Percentiles rank a stretch among this genome's conserved stretches.
Evolutionary conservation across 2,329 filamentous ascomycete genomes (phyloP).

Genomic region (Hymenoscyphus linearis): DNA sequence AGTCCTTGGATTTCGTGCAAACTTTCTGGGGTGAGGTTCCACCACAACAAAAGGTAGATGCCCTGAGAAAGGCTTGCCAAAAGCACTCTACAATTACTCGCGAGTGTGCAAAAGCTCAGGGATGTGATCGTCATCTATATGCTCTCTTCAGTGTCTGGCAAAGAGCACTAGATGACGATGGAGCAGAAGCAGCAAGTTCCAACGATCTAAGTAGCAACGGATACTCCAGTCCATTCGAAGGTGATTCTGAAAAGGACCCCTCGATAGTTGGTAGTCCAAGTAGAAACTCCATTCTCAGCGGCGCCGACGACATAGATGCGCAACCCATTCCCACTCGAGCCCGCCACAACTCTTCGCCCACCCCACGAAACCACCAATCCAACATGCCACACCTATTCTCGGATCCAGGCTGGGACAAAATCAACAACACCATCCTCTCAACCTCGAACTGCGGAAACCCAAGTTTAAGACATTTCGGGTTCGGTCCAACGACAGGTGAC

Average conservation of each 20-base stretch:
- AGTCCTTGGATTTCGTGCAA: constrained; percentile 82
- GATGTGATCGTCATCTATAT: constrained; percentile 89
- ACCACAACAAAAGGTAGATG: constrained; percentile 75
- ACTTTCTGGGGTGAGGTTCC: constrained; percentile 94
- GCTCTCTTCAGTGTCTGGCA: constrained; percentile 95
- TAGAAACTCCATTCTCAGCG: constrained; percentile 45
- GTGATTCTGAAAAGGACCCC: constrained; percentile 42
- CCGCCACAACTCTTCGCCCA: constrained; percentile 51
- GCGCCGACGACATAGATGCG: constrained; percentile 35
- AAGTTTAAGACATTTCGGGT: constrained; percentile 89
- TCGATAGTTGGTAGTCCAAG: constrained; percentile 47
- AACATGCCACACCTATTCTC: constrained; percentile 75
- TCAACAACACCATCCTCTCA: constrained; percentile 90
- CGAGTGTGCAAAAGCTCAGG: constrained; percentile 83
- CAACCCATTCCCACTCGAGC: constrained; percentile 23
- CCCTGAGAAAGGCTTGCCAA: constrained; percentile 75
- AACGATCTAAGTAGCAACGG: constrained; percentile 51
- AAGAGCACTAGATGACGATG: constrained; percentile 71
- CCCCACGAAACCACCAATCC: constrained; percentile 43
- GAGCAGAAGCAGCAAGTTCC: constrained; percentile 46
- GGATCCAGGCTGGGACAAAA: constrained; percentile 86
- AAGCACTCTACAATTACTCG: constrained; percentile 76
- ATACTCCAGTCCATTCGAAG: constrained; percentile 52
- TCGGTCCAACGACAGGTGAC: constrained; percentile 87
- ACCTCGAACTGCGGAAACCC: constrained; percentile 99